These are phyloP conservation scores for Ophiostoma piceae DNA, from an alignment of 2,329 filamentous ascomycete species.

Conservation along the genomic window DNA sequence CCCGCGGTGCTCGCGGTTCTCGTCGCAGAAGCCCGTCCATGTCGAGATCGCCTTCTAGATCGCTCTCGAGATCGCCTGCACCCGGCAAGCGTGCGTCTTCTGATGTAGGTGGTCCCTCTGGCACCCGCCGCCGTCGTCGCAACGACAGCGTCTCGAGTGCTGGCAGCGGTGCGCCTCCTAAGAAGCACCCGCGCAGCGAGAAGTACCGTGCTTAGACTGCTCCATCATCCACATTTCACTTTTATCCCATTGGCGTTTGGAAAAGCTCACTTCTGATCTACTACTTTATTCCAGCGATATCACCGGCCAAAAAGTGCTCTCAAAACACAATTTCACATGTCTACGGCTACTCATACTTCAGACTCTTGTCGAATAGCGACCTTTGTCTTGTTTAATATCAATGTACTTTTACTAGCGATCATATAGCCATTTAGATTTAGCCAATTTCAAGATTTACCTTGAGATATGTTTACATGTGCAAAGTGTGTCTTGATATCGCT, in stretches of 20 bases:
- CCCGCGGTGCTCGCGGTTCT: slow-evolving; percentile 1
- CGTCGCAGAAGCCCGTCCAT: slow-evolving; percentile 4
- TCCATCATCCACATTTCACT: background rate
- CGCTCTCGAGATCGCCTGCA: slow-evolving; percentile 28
- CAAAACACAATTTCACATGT: background rate
- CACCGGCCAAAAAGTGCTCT: background rate
- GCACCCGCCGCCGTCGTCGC: slow-evolving; percentile 27
- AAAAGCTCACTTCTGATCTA: background rate
- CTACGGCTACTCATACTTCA: background rate
- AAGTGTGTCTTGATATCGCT: background rate
- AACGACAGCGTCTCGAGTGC: slow-evolving; percentile 26
- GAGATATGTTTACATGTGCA: background rate
- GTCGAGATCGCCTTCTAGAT: slow-evolving; percentile 25
- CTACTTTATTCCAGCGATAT: background rate
- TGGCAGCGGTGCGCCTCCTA: slow-evolving; percentile 28
- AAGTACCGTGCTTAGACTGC: background rate
- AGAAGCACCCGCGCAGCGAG: slow-evolving; percentile 28
- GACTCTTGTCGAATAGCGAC: background rate
- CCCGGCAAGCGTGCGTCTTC: slow-evolving; percentile 21
- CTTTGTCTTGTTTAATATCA: background rate
- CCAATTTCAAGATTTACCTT: background rate
- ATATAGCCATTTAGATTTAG: background rate
- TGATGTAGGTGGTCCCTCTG: slow-evolving; percentile 19
- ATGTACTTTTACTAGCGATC: background rate
- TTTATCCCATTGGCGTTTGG: background rate